Evolutionary conservation across 2,329 filamentous ascomycete species (phyloP).

Genomic region (Pleurostoma richardsiae): DNA sequence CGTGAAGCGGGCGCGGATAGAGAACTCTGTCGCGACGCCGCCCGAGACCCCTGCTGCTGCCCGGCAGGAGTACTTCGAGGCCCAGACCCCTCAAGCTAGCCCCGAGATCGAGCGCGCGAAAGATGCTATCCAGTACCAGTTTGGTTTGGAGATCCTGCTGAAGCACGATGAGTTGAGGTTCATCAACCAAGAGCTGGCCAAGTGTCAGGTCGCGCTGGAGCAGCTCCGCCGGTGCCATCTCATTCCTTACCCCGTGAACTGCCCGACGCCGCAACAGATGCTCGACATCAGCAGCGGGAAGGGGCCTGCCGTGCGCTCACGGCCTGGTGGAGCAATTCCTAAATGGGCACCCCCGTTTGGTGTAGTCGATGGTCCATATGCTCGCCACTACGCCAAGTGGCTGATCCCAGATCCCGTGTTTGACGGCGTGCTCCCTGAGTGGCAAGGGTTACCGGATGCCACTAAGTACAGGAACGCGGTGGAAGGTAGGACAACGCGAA

Average conservation of each 20-base stretch:
- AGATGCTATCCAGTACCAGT: constrained; percentile 76
- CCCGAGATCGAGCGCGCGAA: constrained; percentile 49
- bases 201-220: constrained; percentile 89
- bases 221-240: constrained; percentile 89
- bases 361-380: constrained; percentile 86
- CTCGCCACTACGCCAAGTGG: constrained; percentile 93
- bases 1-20: constrained; percentile 37
- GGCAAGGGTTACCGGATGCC: constrained; percentile 33
- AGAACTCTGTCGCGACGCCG: constrained; percentile 21
- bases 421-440: constrained; percentile 58
- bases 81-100: constrained; percentile 9
- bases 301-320: constrained; percentile 62
- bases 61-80: constrained; percentile 12
- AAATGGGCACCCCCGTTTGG: constrained; percentile 84
- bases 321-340: constrained; percentile 60
- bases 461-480: constrained; percentile 36
- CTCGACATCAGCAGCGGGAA: constrained; percentile 68
- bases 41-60: constrained; percentile 14
- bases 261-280: constrained; percentile 62
- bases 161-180: constrained; percentile 93
- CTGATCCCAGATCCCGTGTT: constrained; percentile 84
- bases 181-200: constrained; percentile 93
- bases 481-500: constrained; percentile 76
- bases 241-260: constrained; percentile 78
- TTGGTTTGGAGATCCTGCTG: constrained; percentile 84